Conservation (phyloP, 202 grass and related monocot genomes). For the Zoysia matrella region DNA sequence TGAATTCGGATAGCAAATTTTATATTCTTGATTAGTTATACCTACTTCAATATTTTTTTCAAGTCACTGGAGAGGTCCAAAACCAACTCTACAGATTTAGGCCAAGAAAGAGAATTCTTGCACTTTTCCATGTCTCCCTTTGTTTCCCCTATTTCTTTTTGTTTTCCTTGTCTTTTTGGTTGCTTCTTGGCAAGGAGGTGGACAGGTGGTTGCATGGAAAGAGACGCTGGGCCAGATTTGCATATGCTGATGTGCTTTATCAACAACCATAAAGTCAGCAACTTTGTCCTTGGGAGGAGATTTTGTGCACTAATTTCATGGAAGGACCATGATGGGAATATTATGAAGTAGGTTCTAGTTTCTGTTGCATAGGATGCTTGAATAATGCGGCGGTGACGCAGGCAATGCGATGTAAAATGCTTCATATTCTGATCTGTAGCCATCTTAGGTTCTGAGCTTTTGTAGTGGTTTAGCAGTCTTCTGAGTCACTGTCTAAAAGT, state of each 20-base stretch:
- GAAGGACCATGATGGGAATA: constrained; percentile 23
- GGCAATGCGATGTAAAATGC: neutral
- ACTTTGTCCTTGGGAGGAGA: constrained; percentile 42
- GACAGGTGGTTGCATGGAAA: constrained; percentile 54
- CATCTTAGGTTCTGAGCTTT: neutral
- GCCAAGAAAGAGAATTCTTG: constrained; percentile 25
- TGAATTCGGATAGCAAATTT: constrained; percentile 4
- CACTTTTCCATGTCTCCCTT: constrained; percentile 39
- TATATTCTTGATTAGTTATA: constrained; percentile 9
- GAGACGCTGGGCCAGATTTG: neutral
- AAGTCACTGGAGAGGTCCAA: constrained; percentile 23
- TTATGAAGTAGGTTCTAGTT: neutral
- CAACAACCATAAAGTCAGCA: constrained; percentile 42
- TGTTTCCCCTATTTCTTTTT: constrained; percentile 21
- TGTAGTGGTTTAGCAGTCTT: neutral
- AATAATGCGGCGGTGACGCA: neutral
- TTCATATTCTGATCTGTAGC: neutral
- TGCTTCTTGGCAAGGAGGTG: constrained; percentile 46
- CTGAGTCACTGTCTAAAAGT: neutral
- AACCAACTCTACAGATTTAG: constrained; percentile 31
- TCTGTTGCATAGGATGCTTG: neutral
- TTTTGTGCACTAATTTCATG: constrained; percentile 7
- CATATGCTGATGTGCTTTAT: constrained; percentile 36
- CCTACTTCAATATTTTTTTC: neutral
- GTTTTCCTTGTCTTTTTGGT: constrained; percentile 40